Percentiles rank a stretch among this genome's conserved stretches.
Conservation (phyloP, 306 rosid species). For the Castanea crenata region DNA sequence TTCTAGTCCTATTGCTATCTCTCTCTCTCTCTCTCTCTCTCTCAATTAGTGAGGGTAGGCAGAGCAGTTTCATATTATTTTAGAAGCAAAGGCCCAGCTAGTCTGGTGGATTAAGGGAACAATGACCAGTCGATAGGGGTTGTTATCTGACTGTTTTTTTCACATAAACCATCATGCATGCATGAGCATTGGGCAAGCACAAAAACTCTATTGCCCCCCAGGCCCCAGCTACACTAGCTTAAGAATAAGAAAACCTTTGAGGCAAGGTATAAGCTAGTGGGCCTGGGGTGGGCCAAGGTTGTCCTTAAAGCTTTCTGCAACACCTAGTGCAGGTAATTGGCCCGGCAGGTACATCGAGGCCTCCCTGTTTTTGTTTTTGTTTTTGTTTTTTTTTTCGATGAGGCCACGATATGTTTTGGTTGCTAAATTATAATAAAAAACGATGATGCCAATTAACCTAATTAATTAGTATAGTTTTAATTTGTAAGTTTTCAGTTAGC, state of each 20-base stretch:
- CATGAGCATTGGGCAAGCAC: neutral
- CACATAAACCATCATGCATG: no score
- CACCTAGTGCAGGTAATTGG: no score
- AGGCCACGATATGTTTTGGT: no score
- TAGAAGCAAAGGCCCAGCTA: neutral
- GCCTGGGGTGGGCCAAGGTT: neutral
- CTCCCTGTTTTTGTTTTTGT: neutral
- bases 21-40: neutral
- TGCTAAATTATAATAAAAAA: no score
- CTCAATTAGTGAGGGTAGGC: neutral
- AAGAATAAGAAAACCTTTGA: neutral
- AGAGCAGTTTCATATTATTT: neutral
- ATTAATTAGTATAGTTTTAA: no score
- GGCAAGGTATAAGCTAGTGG: neutral
- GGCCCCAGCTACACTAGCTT: neutral
- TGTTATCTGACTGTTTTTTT: neutral
- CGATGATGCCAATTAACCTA: no score
- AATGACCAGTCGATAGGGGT: neutral
- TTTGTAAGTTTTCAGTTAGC: no score
- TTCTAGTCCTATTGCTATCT: neutral
- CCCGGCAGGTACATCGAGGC: no score
- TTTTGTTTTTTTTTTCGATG: no score
- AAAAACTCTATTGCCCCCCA: neutral
- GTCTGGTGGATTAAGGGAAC: neutral
- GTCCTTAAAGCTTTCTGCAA: neutral